Base-by-base conservation (phyloP, 495 filamentous ascomycete genomes). In the Glutinoglossum americanum region DNA sequence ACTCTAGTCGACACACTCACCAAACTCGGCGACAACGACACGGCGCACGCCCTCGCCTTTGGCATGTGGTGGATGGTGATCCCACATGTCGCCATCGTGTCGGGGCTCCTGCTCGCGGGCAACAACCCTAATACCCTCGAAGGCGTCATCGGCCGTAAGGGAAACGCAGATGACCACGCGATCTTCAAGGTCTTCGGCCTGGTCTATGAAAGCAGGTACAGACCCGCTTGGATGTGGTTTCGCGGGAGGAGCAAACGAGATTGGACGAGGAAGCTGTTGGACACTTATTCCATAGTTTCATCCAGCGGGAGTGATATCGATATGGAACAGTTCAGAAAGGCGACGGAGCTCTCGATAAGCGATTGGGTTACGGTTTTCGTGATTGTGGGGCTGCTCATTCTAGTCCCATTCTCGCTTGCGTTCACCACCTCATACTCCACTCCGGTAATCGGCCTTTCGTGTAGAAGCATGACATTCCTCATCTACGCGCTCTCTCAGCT, bases 41-140 rank as follows among this genome's bases (percentile, higher is more conserved):
- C 71, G 0, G 66, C 72, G 5, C 63, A 69, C 27, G 64, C 71
- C 1, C 60, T 76, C 4, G 73, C 74, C 1, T 74, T 73, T 59
- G 74, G 74, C 11, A 63, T 73, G 41, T 76, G 73, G 70, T 66
- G 68, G 63, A 69, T 56, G 19, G 55, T 61, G 32, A 51, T 62
- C 37, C 57, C 59, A 0, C 26, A 59, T 8, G 45, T 63, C 21
- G 54, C 66, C 5, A 62, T 61, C 15, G 41, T 62, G 7, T 55
- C 55, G 28, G 70, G 70, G 35, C 61, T 56, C 41, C 48, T 62
- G 23, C 27, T 67, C 10, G 64, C 62, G 15, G 59, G 57, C 35
- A 63, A 64, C 37, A 64, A 65, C n/a, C 62, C 64, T 8, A 61
- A 44, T 1, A 64, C 49, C 23, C 51, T 60, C 17, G 53, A 47